These are phyloP conservation scores for Colletotrichum sp. DNA, from an alignment of 2,329 filamentous ascomycete species.

Conservation along the genomic window DNA sequence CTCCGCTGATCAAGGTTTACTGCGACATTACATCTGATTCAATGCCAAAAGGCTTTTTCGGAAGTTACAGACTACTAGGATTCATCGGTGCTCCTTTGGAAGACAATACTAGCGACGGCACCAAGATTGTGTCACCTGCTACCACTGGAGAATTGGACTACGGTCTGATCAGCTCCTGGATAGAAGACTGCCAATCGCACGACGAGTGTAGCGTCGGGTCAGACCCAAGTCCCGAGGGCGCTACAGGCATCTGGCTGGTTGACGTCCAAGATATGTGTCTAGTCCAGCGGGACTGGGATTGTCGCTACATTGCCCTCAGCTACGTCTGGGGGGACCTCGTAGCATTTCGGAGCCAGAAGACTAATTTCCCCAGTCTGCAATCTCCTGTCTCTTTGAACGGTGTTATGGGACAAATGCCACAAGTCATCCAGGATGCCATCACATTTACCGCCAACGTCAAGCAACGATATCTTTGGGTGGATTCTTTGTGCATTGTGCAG, in stretches of 20 bases:
- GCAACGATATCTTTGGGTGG: not conserved
- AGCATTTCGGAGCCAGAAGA: not conserved
- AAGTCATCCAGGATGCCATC: not conserved
- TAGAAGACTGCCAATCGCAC: not conserved
- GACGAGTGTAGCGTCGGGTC: not conserved
- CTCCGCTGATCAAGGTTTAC: not conserved
- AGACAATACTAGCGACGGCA: fast-evolving
- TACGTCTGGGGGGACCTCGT: not conserved
- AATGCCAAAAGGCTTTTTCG: not conserved
- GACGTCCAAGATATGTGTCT: not conserved
- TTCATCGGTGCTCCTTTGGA: not conserved
- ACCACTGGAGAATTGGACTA: not conserved
- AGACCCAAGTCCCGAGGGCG: too few relatives aligned
- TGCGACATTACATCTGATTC: not conserved
- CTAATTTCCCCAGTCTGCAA: not conserved
- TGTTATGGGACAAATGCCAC: not conserved
- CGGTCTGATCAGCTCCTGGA: not conserved
- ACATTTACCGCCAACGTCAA: not conserved
- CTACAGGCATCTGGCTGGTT: not conserved
- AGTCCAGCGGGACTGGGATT: not conserved
- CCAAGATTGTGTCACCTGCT: fast-evolving
- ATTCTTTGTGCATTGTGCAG: not conserved
- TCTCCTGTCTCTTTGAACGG: not conserved
- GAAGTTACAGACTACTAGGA: not conserved
- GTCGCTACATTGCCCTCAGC: not conserved